Evolutionary conservation across 23 red algal genomes (phyloP).

Genomic region (Gracilaria gracilis): DNA sequence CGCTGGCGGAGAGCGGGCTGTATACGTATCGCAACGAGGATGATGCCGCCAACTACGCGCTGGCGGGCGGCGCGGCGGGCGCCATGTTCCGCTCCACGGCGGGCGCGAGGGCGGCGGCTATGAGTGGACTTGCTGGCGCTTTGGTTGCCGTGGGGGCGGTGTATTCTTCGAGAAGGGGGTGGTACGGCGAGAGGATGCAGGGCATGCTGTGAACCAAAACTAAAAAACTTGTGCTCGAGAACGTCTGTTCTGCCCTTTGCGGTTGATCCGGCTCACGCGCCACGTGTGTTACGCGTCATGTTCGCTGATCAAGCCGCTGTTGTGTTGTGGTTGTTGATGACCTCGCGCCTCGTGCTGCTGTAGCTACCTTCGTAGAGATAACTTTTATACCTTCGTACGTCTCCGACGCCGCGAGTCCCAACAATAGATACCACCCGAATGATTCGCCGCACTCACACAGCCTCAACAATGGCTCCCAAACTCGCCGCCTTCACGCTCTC

Average conservation of each 20-base stretch:
- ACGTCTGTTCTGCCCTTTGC: too few relatives aligned
- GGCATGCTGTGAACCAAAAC: slow-evolving; percentile 82
- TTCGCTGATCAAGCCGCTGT: too few relatives aligned
- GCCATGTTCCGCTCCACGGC: slow-evolving; percentile 85
- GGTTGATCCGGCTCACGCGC: too few relatives aligned
- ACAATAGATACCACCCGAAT: too few relatives aligned
- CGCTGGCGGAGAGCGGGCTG: slow-evolving; percentile 65
- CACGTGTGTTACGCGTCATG: too few relatives aligned
- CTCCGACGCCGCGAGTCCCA: too few relatives aligned
- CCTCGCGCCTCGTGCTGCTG: too few relatives aligned
- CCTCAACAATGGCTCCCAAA: neutral
- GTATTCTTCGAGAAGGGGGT: slow-evolving; percentile 78
- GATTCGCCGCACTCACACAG: neutral
- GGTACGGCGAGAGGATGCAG: slow-evolving; percentile 81
- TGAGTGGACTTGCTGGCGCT: slow-evolving; percentile 70
- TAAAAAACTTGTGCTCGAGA: too few relatives aligned
- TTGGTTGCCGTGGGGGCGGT: slow-evolving; percentile 73
- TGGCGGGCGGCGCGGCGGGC: slow-evolving; percentile 81
- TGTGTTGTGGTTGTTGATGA: too few relatives aligned
- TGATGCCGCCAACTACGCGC: slow-evolving; percentile 73
- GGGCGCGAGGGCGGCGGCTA: slow-evolving; percentile 52
- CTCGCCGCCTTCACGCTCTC: neutral
- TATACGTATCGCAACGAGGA: slow-evolving; percentile 80
- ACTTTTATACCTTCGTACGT: too few relatives aligned
- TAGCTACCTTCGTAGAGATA: too few relatives aligned